phyloP scores from a whole-genome alignment of 768 basidiomycete species.

The Tubosaeta sp. region DNA sequence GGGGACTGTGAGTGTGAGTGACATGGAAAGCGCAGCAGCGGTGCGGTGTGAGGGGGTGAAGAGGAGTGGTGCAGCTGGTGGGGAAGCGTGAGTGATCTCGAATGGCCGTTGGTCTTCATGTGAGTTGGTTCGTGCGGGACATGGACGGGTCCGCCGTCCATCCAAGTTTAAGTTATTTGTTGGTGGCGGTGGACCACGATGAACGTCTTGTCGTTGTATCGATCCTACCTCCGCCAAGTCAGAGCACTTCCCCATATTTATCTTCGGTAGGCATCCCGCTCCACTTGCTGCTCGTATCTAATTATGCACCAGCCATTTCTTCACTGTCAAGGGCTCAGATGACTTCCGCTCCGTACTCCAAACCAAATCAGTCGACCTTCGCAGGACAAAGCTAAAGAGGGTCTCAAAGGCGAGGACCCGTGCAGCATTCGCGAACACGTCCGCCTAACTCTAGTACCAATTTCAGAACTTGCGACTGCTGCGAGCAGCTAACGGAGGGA shows the following conservation, averaged over 20 bases:
- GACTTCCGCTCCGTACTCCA: slow-evolving; percentile 49
- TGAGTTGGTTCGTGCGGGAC: slow-evolving; percentile 3
- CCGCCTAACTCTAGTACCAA: background rate
- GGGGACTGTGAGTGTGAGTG: background rate
- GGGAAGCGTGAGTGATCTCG: slow-evolving; percentile 13
- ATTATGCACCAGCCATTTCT: slow-evolving; percentile 50
- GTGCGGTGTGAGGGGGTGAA: slow-evolving; percentile 5
- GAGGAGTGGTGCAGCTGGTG: slow-evolving; percentile 12
- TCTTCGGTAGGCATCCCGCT: slow-evolving; percentile 36
- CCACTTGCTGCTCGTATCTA: background rate
- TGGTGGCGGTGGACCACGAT: background rate
- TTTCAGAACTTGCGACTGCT: slow-evolving; percentile 52
- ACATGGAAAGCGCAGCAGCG: slow-evolving; percentile 17
- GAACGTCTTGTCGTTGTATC: slow-evolving; percentile 31
- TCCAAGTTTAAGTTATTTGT: too few species aligned
- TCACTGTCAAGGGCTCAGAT: slow-evolving; percentile 53
- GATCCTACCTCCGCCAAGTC: slow-evolving; percentile 39
- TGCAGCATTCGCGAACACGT: background rate
- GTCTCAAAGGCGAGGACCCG: slow-evolving; percentile 43
- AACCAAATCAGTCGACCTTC: slow-evolving; percentile 31
- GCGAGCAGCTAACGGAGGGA: slow-evolving; percentile 49
- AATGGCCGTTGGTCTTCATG: background rate
- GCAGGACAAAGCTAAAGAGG: slow-evolving; percentile 42
- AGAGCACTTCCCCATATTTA: slow-evolving; percentile 42
- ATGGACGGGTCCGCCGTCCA: slow-evolving; percentile 2